A percentile compares a stretch with the other conserved stretches of the same genome.
Evolutionary conservation across 805 yeast genomes (phyloP).

Genomic region (Metschnikowia koreensis): DNA sequence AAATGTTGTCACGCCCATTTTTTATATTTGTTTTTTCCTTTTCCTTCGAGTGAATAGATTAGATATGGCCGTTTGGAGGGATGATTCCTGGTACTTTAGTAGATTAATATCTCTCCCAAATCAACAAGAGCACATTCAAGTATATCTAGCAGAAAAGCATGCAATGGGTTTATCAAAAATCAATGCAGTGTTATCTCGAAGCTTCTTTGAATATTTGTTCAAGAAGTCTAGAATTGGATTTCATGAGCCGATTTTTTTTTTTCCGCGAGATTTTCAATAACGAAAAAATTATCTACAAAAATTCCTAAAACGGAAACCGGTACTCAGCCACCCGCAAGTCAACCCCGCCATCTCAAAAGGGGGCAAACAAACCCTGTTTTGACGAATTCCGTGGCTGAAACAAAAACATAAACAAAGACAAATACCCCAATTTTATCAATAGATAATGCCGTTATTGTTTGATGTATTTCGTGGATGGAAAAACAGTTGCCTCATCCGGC

Average conservation of each 20-base stretch:
- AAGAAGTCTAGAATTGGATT: neutral
- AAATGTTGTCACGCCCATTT: conserved; percentile 7
- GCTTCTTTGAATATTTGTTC: no score
- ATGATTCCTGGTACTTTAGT: no score
- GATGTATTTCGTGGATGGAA: neutral
- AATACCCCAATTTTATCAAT: no score
- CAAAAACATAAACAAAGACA: no score
- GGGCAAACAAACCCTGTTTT: neutral
- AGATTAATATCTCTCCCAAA: no score
- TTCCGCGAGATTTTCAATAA: neutral
- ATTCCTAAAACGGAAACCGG: neutral
- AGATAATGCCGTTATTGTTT: neutral
- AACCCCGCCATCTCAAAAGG: neutral
- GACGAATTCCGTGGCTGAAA: no score
- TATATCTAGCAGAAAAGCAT: no score
- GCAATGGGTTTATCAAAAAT: no score
- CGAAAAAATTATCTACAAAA: neutral
- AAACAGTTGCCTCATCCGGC: neutral
- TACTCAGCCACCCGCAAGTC: neutral
- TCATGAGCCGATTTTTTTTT: neutral
- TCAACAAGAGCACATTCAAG: no score
- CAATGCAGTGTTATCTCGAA: neutral
- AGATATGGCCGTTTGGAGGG: no score
- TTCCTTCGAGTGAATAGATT: no score
- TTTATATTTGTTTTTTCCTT: neutral